These are phyloP conservation scores for Polychaeton citri DNA, from an alignment of 2,329 filamentous ascomycete species.

Conservation along the genomic window DNA sequence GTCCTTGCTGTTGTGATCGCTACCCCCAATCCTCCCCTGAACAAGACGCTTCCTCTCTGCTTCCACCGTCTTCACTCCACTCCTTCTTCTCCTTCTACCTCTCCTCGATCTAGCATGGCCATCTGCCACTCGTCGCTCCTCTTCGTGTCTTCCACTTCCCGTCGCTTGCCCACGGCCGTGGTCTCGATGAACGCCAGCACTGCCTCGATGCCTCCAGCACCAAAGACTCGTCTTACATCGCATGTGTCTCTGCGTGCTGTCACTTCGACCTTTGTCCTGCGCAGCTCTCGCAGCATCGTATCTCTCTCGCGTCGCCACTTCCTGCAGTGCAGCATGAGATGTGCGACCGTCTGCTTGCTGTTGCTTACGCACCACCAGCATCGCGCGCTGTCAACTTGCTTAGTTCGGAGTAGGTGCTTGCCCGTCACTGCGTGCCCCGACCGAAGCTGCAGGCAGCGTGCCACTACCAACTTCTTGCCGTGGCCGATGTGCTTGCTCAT, in stretches of 20 bases:
- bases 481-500: constrained; percentile 2
- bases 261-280: background rate
- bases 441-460: constrained; percentile 2
- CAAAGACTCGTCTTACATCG: constrained; percentile 1
- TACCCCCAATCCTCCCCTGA: background rate
- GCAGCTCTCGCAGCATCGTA: constrained; percentile 1
- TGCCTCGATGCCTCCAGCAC: background rate
- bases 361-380: constrained; percentile 1
- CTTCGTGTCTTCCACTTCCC: background rate
- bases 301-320: constrained; percentile 3
- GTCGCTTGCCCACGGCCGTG: constrained; percentile 1
- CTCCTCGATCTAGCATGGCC: background rate
- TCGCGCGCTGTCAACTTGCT: constrained; percentile 1
- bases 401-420: constrained; percentile 2
- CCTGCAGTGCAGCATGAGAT: constrained; percentile 2
- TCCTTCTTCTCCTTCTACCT: background rate
- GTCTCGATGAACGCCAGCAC: constrained; percentile 2
- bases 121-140: background rate
- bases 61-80: background rate
- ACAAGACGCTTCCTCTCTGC: background rate
- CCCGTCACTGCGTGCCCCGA: constrained; percentile 3
- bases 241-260: constrained; percentile 1
- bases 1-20: background rate
- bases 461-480: constrained; percentile 1
- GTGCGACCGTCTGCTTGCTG: constrained; percentile 2